These are phyloP conservation scores for Kwoniella newhampshirensis DNA, from an alignment of 768 basidiomycete species.

Conservation along the genomic window DNA sequence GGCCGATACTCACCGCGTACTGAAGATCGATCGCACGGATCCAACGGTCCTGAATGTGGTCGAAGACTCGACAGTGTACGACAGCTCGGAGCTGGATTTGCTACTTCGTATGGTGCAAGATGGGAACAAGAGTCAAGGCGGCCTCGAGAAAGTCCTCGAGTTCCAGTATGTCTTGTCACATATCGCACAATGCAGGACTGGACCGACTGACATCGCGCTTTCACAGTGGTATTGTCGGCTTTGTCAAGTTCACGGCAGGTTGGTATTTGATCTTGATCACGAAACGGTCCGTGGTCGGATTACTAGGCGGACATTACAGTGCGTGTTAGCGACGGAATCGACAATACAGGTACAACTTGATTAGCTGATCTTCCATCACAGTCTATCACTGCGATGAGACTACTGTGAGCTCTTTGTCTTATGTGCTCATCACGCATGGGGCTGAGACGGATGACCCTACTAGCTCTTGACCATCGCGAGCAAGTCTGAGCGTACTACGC, in stretches of 20 bases:
- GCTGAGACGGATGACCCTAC: too few relatives aligned
- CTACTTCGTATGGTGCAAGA: conserved; percentile 94
- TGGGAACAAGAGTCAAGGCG: conserved; percentile 84
- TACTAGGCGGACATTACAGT: conserved; percentile 88
- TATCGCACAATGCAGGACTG: background rate
- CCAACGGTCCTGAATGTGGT: conserved; percentile 72
- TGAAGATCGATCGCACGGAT: conserved; percentile 87
- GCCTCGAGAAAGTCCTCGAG: conserved; percentile 72
- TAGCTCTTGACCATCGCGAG: conserved; percentile 66
- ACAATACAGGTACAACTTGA: too few relatives aligned
- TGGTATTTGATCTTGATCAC: conserved; percentile 93
- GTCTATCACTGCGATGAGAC: conserved; percentile 93
- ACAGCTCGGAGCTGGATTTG: conserved; percentile 80
- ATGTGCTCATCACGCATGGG: background rate
- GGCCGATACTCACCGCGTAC: conserved; percentile 81
- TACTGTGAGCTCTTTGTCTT: conserved; percentile 61
- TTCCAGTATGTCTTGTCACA: conserved; percentile 67
- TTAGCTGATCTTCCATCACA: too few relatives aligned
- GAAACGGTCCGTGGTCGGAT: conserved; percentile 85
- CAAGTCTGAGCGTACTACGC: conserved; percentile 80
- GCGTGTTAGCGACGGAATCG: conserved; percentile 9
- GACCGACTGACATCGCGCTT: conserved; percentile 4
- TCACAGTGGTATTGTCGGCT: conserved; percentile 60
- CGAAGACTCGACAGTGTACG: conserved; percentile 87
- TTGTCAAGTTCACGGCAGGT: conserved; percentile 88